phyloP scores from a whole-genome alignment of 225 moss, liverwort and hornwort genomes.

The Climacium dendroides region DNA sequence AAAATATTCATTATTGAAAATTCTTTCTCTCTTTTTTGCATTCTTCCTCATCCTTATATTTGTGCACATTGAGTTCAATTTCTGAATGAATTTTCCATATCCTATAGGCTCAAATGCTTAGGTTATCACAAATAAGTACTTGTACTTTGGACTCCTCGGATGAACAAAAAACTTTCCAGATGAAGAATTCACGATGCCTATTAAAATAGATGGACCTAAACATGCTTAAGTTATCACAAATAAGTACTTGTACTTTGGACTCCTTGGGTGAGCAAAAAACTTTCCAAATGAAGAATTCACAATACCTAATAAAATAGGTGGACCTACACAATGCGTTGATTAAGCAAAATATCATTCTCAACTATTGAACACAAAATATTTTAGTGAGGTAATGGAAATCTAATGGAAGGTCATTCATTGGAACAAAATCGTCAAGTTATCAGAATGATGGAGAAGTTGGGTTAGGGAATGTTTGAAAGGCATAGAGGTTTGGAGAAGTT shows the following conservation, averaged over 20 bases:
- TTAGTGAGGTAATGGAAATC: rapidly evolving
- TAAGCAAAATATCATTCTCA: rapidly evolving
- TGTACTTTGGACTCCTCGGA: rapidly evolving
- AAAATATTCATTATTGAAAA: no score
- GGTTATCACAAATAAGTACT: no score
- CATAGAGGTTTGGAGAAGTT: rapidly evolving
- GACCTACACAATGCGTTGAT: background rate
- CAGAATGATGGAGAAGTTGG: background rate
- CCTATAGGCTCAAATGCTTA: no score
- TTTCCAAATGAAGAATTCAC: rapidly evolving
- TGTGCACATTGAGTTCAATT: no score
- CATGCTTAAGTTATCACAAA: no score
- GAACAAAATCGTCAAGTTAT: rapidly evolving
- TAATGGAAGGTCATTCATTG: rapidly evolving
- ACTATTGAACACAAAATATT: rapidly evolving
- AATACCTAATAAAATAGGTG: rapidly evolving
- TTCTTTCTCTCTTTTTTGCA: no score
- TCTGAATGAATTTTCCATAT: no score
- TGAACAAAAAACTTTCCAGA: rapidly evolving
- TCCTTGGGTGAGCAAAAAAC: rapidly evolving
- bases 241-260: no score
- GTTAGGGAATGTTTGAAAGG: rapidly evolving
- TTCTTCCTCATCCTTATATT: no score
- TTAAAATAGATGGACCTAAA: rapidly evolving
- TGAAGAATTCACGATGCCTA: rapidly evolving